Conservation (phyloP, 768 basidiomycete species). For the Hericium rajendrae region DNA sequence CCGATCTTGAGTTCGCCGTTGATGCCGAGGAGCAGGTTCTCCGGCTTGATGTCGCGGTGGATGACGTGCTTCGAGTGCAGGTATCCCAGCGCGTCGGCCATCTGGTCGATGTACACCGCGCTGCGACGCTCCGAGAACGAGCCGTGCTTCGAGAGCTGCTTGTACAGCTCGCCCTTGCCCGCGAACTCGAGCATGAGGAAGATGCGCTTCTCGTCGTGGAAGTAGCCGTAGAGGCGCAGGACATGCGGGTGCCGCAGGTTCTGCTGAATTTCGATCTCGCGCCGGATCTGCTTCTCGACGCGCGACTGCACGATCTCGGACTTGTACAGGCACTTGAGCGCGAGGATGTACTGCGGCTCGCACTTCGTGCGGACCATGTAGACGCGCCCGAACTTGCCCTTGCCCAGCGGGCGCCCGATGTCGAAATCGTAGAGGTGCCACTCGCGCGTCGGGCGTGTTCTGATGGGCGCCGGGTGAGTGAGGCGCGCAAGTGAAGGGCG, state of each 20-base stretch:
- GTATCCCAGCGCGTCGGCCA: conserved; percentile 92
- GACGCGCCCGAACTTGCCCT: conserved; percentile 97
- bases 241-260: conserved; percentile 94
- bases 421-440: conserved; percentile 85
- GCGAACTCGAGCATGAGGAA: conserved; percentile 98
- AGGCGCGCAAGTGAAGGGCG: neutral
- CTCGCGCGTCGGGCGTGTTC: conserved; percentile 66
- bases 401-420: conserved; percentile 93
- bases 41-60: conserved; percentile 98
- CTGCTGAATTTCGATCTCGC: conserved; percentile 97
- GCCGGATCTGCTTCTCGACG: conserved; percentile 93
- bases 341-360: conserved; percentile 86
- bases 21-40: conserved; percentile 89
- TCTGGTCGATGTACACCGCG: conserved; percentile 89
- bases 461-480: conserved; percentile 19
- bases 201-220: conserved; percentile 96
- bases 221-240: conserved; percentile 90
- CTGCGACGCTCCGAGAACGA: conserved; percentile 84
- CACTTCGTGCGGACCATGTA: conserved; percentile 95
- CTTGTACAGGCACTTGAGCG: conserved; percentile 95
- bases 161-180: conserved; percentile 94
- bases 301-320: conserved; percentile 85
- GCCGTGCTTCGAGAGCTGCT: conserved; percentile 80
- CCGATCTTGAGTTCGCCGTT: conserved; percentile 97
- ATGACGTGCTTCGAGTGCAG: conserved; percentile 95